phyloP scores from a whole-genome alignment of 2,329 filamentous ascomycete species.

The Aspergillus novoparasiticus region DNA sequence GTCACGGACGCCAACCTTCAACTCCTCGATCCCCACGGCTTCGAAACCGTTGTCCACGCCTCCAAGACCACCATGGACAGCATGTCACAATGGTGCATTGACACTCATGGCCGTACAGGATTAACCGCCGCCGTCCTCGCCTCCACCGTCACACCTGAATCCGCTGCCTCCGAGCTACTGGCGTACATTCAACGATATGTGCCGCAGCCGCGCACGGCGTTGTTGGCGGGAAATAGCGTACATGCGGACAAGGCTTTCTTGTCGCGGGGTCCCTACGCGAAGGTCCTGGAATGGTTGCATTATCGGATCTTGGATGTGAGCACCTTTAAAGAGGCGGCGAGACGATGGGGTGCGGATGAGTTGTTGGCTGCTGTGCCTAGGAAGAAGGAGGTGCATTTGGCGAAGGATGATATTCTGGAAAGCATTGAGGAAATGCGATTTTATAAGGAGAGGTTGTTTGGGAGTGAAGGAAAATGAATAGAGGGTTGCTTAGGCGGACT shows the following conservation, averaged over 20 bases:
- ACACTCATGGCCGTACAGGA: conserved; percentile 78
- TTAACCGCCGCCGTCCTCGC: conserved; percentile 74
- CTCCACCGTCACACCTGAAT: conserved; percentile 70
- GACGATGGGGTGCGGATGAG: conserved; percentile 72
- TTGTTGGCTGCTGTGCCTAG: conserved; percentile 64
- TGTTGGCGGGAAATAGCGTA: conserved; percentile 90
- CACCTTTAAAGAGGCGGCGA: conserved; percentile 84
- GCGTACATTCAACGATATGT: conserved; percentile 75
- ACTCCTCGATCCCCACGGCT: conserved; percentile 74
- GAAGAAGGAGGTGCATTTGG: conserved; percentile 80
- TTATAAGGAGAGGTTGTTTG: conserved; percentile 74
- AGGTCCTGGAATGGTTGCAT: conserved; percentile 75
- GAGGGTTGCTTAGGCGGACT: neutral
- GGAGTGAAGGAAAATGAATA: neutral
- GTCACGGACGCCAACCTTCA: conserved; percentile 81
- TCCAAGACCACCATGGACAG: conserved; percentile 67
- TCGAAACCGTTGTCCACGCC: conserved; percentile 78
- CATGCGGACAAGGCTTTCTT: conserved; percentile 88
- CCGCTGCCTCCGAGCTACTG: conserved; percentile 73
- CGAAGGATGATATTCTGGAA: conserved; percentile 86
- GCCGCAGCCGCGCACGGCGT: conserved; percentile 65
- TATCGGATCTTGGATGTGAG: conserved; percentile 93
- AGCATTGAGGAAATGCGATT: conserved; percentile 90
- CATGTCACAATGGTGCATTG: conserved; percentile 90
- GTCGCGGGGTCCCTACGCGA: conserved; percentile 69